Percentiles rank a stretch among this genome's conserved stretches.
Conservation (phyloP, 176 grass and related monocot genomes). For the Panicum miliaceum region DNA sequence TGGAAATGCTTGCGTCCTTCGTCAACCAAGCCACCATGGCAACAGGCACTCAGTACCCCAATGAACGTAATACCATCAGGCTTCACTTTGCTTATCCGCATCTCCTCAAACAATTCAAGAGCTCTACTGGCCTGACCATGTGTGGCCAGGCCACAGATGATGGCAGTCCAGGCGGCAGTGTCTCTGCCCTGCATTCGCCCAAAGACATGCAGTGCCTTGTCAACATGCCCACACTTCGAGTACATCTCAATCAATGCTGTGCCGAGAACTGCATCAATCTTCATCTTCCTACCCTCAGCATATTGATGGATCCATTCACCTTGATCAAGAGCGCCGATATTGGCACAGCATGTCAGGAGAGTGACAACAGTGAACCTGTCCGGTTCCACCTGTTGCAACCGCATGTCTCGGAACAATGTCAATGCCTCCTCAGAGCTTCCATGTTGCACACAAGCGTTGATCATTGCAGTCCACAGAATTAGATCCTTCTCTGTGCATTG, state of each 20-base stretch:
- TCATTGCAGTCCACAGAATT: conserved; percentile 71
- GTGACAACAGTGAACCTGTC: conserved; percentile 66
- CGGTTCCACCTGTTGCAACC: conserved; percentile 52
- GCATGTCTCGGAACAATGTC: conserved; percentile 70
- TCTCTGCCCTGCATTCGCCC: conserved; percentile 44
- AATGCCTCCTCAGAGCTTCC: conserved; percentile 62
- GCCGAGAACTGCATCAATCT: conserved; percentile 55
- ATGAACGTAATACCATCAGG: conserved; percentile 66
- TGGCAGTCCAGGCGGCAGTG: conserved; percentile 56
- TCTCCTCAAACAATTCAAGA: conserved; percentile 59
- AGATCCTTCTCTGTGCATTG: conserved; percentile 61
- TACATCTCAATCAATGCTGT: conserved; percentile 66
- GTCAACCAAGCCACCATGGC: conserved; percentile 68
- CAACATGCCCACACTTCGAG: conserved; percentile 57
- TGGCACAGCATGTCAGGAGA: conserved; percentile 64
- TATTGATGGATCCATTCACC: conserved; percentile 62
- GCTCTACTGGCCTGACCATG: conserved; percentile 64
- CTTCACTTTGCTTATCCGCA: conserved; percentile 45
- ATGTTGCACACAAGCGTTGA: conserved; percentile 62
- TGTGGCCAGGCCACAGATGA: conserved; percentile 64
- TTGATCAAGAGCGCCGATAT: conserved; percentile 60
- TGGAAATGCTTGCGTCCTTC: conserved; percentile 58
- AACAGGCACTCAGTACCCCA: conserved; percentile 60
- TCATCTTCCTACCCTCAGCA: conserved; percentile 46
- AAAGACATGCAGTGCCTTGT: conserved; percentile 62